Evolutionary conservation across 768 basidiomycete genomes (phyloP), one percentile per base, ranked within the genome.

Genomic region (Mycena galopus): DNA sequence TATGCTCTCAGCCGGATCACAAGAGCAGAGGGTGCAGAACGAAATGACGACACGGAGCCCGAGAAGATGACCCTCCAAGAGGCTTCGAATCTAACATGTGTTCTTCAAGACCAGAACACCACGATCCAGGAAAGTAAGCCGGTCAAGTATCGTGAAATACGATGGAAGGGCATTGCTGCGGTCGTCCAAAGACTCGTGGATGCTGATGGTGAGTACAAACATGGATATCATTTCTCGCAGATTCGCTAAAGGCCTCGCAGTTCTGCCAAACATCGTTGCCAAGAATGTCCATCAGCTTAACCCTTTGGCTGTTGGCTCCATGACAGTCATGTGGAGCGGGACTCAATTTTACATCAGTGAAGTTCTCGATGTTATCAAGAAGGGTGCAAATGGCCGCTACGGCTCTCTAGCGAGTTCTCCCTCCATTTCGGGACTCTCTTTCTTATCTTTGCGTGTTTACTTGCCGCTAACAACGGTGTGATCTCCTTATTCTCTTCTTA

Each of bases 301-400:
- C 50, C 75, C 75, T 11, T 61, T 76, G 1, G 21, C 39, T 4
- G 27, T 57, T 2, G 72, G 75, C 0, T 42, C 53, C 25, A 64
- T 67, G 47, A 66, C 69, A 1, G 42, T 73, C 44, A 73, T 76
- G 69, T 65, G 61, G 44, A 76, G 63, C 42, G 61, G 55, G 1
- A 55, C 35, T 19, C 59, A 66, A 21, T 69, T 71, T n/a, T 76
- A 76, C 21, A 64, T 76, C 19, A 73, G 75, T 8, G 65, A 76
- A 64, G 32, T 76, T 6, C 47, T 76, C 0, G 75, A 76, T 51
- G 27, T 76, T 1, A 64, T 64, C 67, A 75, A 72, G 58, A 67
- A 69, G 30, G 74, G 71, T 16, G 47, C 53, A 19, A 60, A 35
- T 10, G 37, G 70, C 32, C 70, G 70, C 16, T 60, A 71, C 35